Evolutionary conservation across 768 basidiomycete genomes (phyloP).

Genomic region (Tylopilus rubrobrunneus): DNA sequence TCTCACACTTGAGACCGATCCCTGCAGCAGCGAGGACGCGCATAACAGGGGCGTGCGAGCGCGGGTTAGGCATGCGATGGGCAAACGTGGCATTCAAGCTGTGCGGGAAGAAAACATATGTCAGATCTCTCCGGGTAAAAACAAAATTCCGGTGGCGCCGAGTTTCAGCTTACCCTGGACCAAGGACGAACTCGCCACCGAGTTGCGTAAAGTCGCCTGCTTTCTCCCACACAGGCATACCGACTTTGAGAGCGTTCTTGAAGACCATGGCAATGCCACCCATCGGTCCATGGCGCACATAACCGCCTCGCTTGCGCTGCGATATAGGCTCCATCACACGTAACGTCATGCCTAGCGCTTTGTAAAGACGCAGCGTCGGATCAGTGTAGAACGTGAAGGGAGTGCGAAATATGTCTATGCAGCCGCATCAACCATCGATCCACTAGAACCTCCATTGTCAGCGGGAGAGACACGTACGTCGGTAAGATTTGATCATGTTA

Average conservation of each 20-base stretch:
- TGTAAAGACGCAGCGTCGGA: slow-evolving; percentile 64
- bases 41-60: slow-evolving; percentile 69
- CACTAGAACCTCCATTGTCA: background rate
- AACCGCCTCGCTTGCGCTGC: slow-evolving; percentile 47
- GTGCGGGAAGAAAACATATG: background rate
- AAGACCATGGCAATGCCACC: slow-evolving; percentile 74
- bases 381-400: slow-evolving; percentile 80
- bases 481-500: slow-evolving; percentile 73
- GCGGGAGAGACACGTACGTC: slow-evolving; percentile 37
- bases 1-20: slow-evolving; percentile 28
- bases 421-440: background rate
- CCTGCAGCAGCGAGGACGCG: slow-evolving; percentile 67
- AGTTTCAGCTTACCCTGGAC: slow-evolving; percentile 47
- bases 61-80: slow-evolving; percentile 79
- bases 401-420: slow-evolving; percentile 60
- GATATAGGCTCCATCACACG: slow-evolving; percentile 40
- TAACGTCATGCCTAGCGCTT: slow-evolving; percentile 70
- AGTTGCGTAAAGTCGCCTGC: slow-evolving; percentile 76
- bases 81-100: slow-evolving; percentile 69
- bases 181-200: slow-evolving; percentile 86
- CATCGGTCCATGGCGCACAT: slow-evolving; percentile 62
- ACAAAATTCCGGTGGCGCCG: background rate
- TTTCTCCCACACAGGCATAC: slow-evolving; percentile 80
- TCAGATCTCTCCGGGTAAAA: background rate
- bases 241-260: slow-evolving; percentile 61